phyloP scores from a whole-genome alignment of 306 rosid genomes.

The Mimosa bimucronata region DNA sequence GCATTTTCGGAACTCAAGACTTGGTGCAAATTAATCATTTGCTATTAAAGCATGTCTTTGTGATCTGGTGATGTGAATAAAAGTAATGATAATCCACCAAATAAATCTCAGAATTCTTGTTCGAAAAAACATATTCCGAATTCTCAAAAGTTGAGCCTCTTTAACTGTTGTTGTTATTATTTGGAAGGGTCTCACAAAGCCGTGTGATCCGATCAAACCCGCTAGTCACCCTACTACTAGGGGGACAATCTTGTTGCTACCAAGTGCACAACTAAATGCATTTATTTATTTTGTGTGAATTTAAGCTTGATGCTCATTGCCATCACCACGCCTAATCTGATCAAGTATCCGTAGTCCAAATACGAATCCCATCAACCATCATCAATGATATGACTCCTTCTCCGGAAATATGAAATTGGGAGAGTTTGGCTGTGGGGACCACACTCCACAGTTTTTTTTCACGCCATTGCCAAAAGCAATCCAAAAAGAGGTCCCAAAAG shows the following conservation, averaged over 20 bases:
- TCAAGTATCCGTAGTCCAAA: conserved; percentile 44
- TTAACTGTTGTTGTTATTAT: not conserved
- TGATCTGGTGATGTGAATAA: conserved; percentile 1
- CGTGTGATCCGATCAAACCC: not conserved
- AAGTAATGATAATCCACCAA: conserved; percentile 16
- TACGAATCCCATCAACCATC: conserved; percentile 26
- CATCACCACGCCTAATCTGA: conserved; percentile 13
- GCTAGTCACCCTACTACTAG: not conserved
- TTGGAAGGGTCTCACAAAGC: not conserved
- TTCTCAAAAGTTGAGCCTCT: not conserved
- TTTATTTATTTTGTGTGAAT: not conserved
- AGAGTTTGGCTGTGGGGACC: conserved; percentile 49
- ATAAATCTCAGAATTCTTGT: not conserved
- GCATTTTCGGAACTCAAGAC: conserved; percentile 8
- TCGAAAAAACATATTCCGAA: not conserved
- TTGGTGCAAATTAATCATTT: not conserved
- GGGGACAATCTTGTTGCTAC: not conserved
- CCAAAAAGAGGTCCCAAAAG: conserved; percentile 54
- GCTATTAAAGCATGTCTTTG: not conserved
- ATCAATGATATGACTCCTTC: conserved; percentile 20
- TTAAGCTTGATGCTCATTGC: not conserved
- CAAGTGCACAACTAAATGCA: too few species aligned
- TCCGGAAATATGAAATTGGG: conserved; percentile 38
- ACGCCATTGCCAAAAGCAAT: conserved; percentile 74
- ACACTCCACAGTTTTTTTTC: conserved; percentile 47